A percentile compares a stretch with the other conserved stretches of the same genome.
Conservation (phyloP, 176 grass and related monocot species). For the Thalia dealbata region DNA sequence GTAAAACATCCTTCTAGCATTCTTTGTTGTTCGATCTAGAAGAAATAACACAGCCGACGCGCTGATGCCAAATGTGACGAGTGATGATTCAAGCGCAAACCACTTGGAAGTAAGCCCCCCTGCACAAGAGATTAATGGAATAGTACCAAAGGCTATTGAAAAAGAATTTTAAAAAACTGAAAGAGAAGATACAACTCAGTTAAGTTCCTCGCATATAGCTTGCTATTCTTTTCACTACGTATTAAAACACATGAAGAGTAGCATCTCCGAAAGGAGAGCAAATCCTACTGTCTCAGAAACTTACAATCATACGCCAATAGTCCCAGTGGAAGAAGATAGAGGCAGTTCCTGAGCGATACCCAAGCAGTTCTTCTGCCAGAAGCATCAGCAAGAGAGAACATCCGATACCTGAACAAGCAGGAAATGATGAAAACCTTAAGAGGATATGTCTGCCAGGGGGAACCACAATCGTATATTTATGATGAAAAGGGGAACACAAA, state of each 20-base stretch:
- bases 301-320: slow-evolving; percentile 75
- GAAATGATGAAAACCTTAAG: not conserved
- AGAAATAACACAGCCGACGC: slow-evolving; percentile 59
- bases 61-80: slow-evolving; percentile 57
- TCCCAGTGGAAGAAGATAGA: slow-evolving; percentile 86
- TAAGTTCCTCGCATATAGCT: not conserved
- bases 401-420: slow-evolving; percentile 29
- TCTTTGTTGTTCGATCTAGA: slow-evolving; percentile 43
- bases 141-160: too few relatives aligned
- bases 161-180: not conserved
- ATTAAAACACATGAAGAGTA: not conserved
- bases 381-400: slow-evolving; percentile 27
- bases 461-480: slow-evolving; percentile 5
- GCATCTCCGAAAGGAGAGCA: not conserved
- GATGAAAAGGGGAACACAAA: slow-evolving; percentile 28
- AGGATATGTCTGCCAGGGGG: slow-evolving; percentile 11
- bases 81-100: slow-evolving; percentile 79
- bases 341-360: slow-evolving; percentile 84
- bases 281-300: slow-evolving; percentile 10
- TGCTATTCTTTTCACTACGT: not conserved
- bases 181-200: not conserved
- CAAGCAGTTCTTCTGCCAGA: slow-evolving; percentile 82
- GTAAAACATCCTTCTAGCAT: slow-evolving; percentile 85
- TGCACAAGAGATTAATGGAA: slow-evolving; percentile 13
- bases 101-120: slow-evolving; percentile 83